A percentile compares a stretch with the other conserved stretches of the same genome.
Evolutionary conservation across 1,139 yeast species (phyloP).

Genomic region (Arxiozyma bovina): DNA sequence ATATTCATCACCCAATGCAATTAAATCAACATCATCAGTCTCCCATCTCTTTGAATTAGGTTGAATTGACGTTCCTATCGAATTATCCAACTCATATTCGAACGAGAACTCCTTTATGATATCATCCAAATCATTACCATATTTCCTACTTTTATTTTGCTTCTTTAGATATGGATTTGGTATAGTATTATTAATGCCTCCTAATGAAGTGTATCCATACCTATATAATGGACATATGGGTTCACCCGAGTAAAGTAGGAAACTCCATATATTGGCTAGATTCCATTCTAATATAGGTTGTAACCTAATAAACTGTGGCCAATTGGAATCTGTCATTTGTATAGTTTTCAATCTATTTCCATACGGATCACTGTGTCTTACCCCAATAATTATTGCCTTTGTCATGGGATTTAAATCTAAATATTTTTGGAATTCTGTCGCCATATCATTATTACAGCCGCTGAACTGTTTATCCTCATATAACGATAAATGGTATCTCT

Average conservation of each 20-base stretch:
- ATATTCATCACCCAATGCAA: constrained; percentile 9
- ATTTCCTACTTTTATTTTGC: background rate
- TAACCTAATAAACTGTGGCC: constrained; percentile 30
- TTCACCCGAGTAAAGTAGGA: constrained; percentile 27
- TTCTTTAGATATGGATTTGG: constrained; percentile 25
- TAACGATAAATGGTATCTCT: constrained; percentile 24
- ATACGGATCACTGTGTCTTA: constrained; percentile 30
- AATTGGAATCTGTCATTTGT: constrained; percentile 28
- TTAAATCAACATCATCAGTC: background rate
- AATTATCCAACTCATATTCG: constrained; percentile 24
- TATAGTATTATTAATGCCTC: constrained; percentile 23
- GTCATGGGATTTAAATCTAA: constrained; percentile 20
- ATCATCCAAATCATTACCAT: background rate
- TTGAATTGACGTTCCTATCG: constrained; percentile 8
- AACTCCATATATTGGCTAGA: constrained; percentile 29
- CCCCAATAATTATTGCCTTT: constrained; percentile 28
- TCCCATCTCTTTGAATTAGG: constrained; percentile 4
- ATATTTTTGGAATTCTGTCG: constrained; percentile 25
- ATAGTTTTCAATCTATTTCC: constrained; percentile 24
- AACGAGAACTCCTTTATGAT: constrained; percentile 9
- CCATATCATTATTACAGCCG: constrained; percentile 17
- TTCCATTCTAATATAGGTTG: constrained; percentile 32
- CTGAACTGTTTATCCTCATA: constrained; percentile 18
- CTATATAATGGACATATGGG: constrained; percentile 30
- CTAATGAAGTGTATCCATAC: constrained; percentile 30